Percentiles rank a stretch among this genome's conserved stretches.
phyloP scores from a whole-genome alignment of 73 alveolate species.

The Paramecium octaurelia region DNA sequence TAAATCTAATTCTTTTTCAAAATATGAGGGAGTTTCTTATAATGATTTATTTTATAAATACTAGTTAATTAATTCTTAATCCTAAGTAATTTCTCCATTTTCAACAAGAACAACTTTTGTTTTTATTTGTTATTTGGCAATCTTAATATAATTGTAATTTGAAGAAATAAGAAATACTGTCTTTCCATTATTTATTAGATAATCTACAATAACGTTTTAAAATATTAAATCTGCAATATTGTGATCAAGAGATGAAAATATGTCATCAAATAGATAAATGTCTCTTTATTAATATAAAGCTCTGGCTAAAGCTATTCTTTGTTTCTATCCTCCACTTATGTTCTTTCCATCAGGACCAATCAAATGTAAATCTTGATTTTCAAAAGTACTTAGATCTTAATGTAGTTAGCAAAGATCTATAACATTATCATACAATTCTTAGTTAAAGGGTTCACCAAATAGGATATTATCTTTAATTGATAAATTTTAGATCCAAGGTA shows the following conservation, averaged over 20 bases:
- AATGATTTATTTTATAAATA: not conserved
- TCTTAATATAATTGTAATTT: not conserved
- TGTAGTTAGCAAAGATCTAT: conserved; percentile 64
- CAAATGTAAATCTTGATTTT: conserved; percentile 67
- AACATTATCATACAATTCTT: conserved; percentile 59
- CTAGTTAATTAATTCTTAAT: not conserved
- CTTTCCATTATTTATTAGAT: not conserved
- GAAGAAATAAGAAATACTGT: not conserved
- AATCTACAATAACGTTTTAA: not conserved
- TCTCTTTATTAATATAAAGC: conserved; percentile 65
- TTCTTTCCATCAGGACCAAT: conserved; percentile 82
- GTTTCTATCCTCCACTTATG: conserved; percentile 82
- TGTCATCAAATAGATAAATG: conserved; percentile 64
- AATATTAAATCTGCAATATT: conserved; percentile 1
- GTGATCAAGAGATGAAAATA: conserved; percentile 32
- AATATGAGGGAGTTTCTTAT: not conserved
- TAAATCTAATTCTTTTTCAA: not conserved
- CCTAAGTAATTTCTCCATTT: not conserved
- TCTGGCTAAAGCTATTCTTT: conserved; percentile 75
- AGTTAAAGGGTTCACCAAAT: conserved; percentile 62
- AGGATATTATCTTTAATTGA: conserved; percentile 72
- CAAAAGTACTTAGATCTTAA: conserved; percentile 63
- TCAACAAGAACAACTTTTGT: not conserved
- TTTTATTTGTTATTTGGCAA: not conserved
- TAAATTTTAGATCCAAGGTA: conserved; percentile 72